Evolutionary conservation across 2,329 filamentous ascomycete species (phyloP).

Genomic region (Capronia americana): DNA sequence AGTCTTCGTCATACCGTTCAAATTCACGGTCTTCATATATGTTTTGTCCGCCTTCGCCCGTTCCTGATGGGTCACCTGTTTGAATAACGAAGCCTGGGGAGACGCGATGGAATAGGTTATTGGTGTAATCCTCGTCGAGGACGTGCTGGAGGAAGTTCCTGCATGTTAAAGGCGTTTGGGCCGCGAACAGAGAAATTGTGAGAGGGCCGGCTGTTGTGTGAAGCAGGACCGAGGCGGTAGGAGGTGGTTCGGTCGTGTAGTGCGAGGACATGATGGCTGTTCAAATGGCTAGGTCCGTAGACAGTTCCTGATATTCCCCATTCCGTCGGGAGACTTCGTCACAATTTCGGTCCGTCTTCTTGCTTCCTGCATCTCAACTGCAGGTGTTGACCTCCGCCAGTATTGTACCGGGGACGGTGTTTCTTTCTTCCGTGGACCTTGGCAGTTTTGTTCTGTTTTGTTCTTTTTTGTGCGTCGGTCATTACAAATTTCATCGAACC

Average conservation of each 20-base stretch:
- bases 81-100: slow-evolving; percentile 92
- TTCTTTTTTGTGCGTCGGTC: too few species aligned
- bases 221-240: slow-evolving; percentile 88
- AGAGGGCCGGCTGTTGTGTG: slow-evolving; percentile 90
- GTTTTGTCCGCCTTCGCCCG: slow-evolving; percentile 76
- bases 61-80: slow-evolving; percentile 92
- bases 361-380: background rate
- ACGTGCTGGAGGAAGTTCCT: slow-evolving; percentile 96
- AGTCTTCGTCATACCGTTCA: slow-evolving; percentile 57
- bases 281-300: background rate
- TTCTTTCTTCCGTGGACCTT: background rate
- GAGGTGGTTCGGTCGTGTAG: slow-evolving; percentile 93
- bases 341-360: background rate
- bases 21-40: slow-evolving; percentile 77
- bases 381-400: background rate
- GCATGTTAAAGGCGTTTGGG: slow-evolving; percentile 87
- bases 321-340: background rate
- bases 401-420: background rate
- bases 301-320: background rate
- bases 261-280: slow-evolving; percentile 75
- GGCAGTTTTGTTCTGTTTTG: background rate
- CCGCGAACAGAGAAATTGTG: slow-evolving; percentile 90
- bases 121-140: slow-evolving; percentile 92
- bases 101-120: slow-evolving; percentile 91
- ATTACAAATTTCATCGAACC: background rate